Evolutionary conservation across 805 yeast genomes (phyloP).

Genomic region (Yarrowia hollandica): DNA sequence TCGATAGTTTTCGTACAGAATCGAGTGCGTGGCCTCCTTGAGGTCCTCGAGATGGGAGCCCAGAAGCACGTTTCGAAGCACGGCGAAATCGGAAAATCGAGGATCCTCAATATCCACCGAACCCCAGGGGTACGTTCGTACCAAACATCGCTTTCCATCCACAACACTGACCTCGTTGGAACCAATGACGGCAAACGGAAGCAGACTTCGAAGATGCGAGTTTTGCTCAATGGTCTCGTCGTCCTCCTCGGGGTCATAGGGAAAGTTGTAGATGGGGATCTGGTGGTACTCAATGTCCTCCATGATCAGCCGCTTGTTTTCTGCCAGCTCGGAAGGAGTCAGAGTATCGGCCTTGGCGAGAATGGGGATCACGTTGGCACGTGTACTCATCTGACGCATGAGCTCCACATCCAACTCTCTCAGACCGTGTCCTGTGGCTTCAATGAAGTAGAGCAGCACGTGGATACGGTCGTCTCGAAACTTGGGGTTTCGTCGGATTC

Average conservation of each 20-base stretch:
- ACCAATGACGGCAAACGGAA: conserved; percentile 64
- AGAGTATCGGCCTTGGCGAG: conserved; percentile 78
- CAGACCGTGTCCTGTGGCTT: conserved; percentile 55
- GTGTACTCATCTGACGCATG: conserved; percentile 65
- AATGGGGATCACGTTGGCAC: conserved; percentile 82
- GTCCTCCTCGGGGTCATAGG: conserved; percentile 58
- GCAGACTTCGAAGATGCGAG: conserved; percentile 45
- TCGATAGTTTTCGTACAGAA: conserved; percentile 75
- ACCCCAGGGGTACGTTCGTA: conserved; percentile 65
- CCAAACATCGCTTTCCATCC: conserved; percentile 32
- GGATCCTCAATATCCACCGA: conserved; percentile 46
- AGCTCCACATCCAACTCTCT: conserved; percentile 72
- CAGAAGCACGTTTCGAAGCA: conserved; percentile 62
- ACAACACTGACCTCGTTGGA: conserved; percentile 2
- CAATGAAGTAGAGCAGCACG: conserved; percentile 73
- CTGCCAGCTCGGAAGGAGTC: conserved; percentile 60
- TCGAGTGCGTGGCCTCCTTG: conserved; percentile 75
- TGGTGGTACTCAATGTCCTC: conserved; percentile 57
- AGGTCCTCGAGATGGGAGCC: conserved; percentile 78
- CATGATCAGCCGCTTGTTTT: conserved; percentile 55
- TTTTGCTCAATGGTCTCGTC: conserved; percentile 43
- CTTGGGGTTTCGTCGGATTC: conserved; percentile 70
- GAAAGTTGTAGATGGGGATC: conserved; percentile 73
- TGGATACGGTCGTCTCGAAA: conserved; percentile 75
- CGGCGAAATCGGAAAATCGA: conserved; percentile 38